Base-by-base conservation (phyloP, 352 stramenopile genomes). In the Phytophthora pluvialis region DNA sequence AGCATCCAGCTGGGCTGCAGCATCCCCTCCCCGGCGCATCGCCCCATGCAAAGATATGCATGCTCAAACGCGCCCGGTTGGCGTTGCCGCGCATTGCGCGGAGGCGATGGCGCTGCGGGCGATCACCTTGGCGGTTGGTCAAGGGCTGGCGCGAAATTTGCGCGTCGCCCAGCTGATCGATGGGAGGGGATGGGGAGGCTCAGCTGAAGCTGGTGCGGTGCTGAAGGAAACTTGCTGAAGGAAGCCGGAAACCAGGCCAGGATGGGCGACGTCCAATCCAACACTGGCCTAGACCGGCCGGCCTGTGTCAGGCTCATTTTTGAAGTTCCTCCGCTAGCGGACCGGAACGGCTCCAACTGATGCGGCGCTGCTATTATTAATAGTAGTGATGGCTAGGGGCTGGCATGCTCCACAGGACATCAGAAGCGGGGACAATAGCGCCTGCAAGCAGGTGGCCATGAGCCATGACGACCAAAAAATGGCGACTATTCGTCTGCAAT, bases 181-280 rank as follows among this genome's bases (percentile, higher is more conserved):
- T 63, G 61, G 61, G 61, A 63, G 36, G 60, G 52, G 1, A 49
- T 13, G 39, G 53, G 61, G 47, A 70, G 16, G 28, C 54, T 48
- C 54, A 65, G 62, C 62, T 60, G 62, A 70, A 70, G 62, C 60
- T 68, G 36, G 38, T 57, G 21, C 21, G 21, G 21, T 21, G 21
- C 21, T 21, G 21, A 2, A 21, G 21, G 21, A 21, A 21, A 21
- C 21, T 21, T 2, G 21, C 21, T 21, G 21, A 21, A 21, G 21
- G 21, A 21, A 21, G 2, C 21, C 21, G 21, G 21, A 21, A 21
- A 21, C 21, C 21, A 21, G 21, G 21, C 21, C 21, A 21, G 21
- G 21, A 21, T 21, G 21, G 21, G 21, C 21, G 21, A 2, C 21
- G 21, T 21, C 21, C 21, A 21, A 12, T n/a, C n/a, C 18, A 12